These are phyloP conservation scores for Hondaea fermentalgiana DNA, from an alignment of 108 stramenopile species.

Conservation along the genomic window DNA sequence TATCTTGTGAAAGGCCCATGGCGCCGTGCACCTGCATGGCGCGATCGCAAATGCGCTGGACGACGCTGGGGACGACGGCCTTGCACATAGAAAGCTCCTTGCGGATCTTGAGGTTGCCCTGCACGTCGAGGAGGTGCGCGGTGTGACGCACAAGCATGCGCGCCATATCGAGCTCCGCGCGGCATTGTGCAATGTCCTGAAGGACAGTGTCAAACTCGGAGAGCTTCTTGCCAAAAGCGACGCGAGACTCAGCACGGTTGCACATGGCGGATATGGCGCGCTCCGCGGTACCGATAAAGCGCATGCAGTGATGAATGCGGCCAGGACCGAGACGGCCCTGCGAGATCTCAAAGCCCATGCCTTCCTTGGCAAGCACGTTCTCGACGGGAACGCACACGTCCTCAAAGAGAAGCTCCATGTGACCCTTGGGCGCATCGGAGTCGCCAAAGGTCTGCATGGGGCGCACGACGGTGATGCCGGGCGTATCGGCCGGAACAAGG, in stretches of 20 bases:
- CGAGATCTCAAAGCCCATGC: slow-evolving; percentile 84
- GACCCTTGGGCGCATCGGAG: slow-evolving; percentile 84
- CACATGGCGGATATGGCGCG: slow-evolving; percentile 28
- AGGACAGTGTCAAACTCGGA: neutral
- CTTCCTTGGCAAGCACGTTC: slow-evolving; percentile 66
- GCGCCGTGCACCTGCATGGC: slow-evolving; percentile 82
- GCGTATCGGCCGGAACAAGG: slow-evolving; percentile 64
- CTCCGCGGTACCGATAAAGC: slow-evolving; percentile 66
- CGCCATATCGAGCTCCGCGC: slow-evolving; percentile 63
- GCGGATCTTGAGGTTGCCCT: slow-evolving; percentile 27
- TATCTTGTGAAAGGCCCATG: slow-evolving; percentile 69
- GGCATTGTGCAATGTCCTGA: slow-evolving; percentile 62
- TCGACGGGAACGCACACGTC: slow-evolving; percentile 30
- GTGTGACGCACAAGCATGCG: slow-evolving; percentile 46
- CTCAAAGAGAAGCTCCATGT: slow-evolving; percentile 65
- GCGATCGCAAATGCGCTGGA: slow-evolving; percentile 66
- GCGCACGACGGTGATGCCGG: slow-evolving; percentile 61
- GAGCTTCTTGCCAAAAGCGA: slow-evolving; percentile 48
- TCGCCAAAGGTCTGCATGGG: slow-evolving; percentile 83
- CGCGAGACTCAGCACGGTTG: slow-evolving; percentile 16
- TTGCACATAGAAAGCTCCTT: slow-evolving; percentile 69
- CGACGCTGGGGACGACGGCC: slow-evolving; percentile 68
- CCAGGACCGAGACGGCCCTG: slow-evolving; percentile 91
- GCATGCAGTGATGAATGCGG: slow-evolving; percentile 97
- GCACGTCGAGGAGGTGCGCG: slow-evolving; percentile 30